Base-by-base conservation (phyloP, 805 yeast species). In the Candida oleophila region DNA sequence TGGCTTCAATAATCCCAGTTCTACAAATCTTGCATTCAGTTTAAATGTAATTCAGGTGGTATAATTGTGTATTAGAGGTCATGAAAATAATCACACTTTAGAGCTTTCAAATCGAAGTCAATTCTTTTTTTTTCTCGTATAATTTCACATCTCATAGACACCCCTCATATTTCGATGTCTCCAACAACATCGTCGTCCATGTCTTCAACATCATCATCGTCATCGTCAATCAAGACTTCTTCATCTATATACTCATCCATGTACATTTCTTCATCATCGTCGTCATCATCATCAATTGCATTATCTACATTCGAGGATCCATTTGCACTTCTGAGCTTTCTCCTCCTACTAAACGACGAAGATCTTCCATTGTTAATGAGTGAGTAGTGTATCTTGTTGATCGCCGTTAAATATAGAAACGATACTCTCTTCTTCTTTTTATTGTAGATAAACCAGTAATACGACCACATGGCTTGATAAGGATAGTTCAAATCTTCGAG, bases 391-490 rank as follows among this genome's bases (percentile, higher is more conserved):
- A 68, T 54, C 41, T 68, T 67, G 46, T 72, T 72, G 45, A 72
- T 65, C 1, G 74, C 77, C 2, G 82, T 82, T 51, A 94, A 69
- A 55, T 88, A 87, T 15, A 94, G 63, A 62, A 86, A 92, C 1
- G 96, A 89, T 2, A 94, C 98, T 52, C 98, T 80, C 68, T 92
- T 92, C 68, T 87, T 81, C 59, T 88, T 86, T 67, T 89, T 92
- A 69, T 90, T 94, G 68, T 87, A 90, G 39, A 92, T 81, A 64
- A 94, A 94, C 85, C 95, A 92, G 78, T 89, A 88, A 61, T 84
- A 71, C 20, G 87, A 80, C 94, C 94, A 88, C 71, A 72, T 64
- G 2, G 76, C 69, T 54, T 72, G 76, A 50, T 70, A 70, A 1
- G 77, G 77, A 48, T 69, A 66, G 42, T 68, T 69, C 45, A 72